Conservation (phyloP, 192 early-diverging fungal species). For the Backusella tuberculispora region DNA sequence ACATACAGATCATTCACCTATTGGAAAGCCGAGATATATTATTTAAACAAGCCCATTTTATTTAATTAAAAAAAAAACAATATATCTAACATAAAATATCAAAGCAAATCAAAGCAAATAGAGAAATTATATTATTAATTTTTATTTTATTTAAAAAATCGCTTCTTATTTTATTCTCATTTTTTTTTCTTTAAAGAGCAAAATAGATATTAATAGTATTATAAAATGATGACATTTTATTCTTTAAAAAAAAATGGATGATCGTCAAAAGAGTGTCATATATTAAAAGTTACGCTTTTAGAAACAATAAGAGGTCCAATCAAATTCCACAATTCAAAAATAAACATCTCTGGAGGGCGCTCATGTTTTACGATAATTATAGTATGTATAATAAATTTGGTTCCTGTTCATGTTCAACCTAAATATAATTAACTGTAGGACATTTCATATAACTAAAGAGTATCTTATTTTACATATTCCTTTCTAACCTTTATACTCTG, state of each 20-base stretch:
- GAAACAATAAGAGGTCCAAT: conserved; percentile 3
- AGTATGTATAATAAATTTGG: background rate
- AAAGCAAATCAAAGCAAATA: too few relatives aligned
- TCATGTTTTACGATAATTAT: conserved; percentile 3
- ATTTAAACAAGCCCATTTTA: background rate
- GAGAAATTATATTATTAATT: background rate
- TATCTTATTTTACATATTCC: background rate
- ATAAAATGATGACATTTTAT: background rate
- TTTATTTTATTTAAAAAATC: background rate
- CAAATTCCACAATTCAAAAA: background rate
- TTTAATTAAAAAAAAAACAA: background rate
- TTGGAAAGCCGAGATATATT: background rate
- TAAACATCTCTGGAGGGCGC: background rate
- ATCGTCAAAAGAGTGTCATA: background rate
- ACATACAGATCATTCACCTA: background rate
- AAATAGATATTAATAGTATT: background rate
- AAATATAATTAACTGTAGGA: conserved; percentile 5
- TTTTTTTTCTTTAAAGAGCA: background rate
- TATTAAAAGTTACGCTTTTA: background rate
- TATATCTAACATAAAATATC: too few relatives aligned
- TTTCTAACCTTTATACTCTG: background rate
- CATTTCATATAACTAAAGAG: conserved; percentile 1
- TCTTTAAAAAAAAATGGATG: background rate
- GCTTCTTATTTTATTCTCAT: too few relatives aligned
- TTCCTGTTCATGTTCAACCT: background rate